phyloP scores from a whole-genome alignment of 1,139 yeast genomes.

The Geotrichum europaeum region DNA sequence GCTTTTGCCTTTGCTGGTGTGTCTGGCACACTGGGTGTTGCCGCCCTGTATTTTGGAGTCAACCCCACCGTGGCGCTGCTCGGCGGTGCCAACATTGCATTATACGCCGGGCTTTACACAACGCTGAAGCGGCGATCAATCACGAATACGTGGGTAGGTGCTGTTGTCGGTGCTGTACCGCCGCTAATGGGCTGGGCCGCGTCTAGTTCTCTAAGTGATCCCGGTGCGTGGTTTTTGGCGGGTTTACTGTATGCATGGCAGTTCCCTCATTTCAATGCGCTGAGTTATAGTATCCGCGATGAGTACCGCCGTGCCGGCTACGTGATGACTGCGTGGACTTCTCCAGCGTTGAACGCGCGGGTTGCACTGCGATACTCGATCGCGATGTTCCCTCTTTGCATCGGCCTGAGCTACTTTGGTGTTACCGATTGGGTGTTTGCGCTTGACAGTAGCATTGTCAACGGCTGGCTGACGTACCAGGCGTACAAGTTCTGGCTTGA shows the following conservation, averaged over 20 bases:
- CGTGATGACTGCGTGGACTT: slow-evolving; percentile 91
- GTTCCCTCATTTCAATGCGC: slow-evolving; percentile 93
- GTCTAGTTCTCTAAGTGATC: slow-evolving; percentile 66
- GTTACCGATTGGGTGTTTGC: slow-evolving; percentile 80
- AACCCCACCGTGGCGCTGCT: slow-evolving; percentile 76
- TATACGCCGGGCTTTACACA: slow-evolving; percentile 88
- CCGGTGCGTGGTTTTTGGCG: slow-evolving; percentile 95
- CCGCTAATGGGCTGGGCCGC: slow-evolving; percentile 99
- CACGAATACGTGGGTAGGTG: slow-evolving; percentile 96
- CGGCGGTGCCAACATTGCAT: slow-evolving; percentile 69
- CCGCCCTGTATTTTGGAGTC: slow-evolving; percentile 69
- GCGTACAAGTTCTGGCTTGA: slow-evolving; percentile 72
- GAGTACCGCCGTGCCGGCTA: slow-evolving; percentile 92
- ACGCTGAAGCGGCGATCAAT: slow-evolving; percentile 81
- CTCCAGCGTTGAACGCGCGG: slow-evolving; percentile 86
- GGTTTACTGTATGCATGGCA: slow-evolving; percentile 94
- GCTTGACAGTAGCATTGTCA: slow-evolving; percentile 71
- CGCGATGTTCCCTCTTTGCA: slow-evolving; percentile 87
- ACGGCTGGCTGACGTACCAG: slow-evolving; percentile 78
- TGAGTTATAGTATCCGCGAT: slow-evolving; percentile 79
- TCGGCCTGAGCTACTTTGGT: slow-evolving; percentile 70
- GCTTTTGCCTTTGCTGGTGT: slow-evolving; percentile 75
- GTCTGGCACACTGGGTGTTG: slow-evolving; percentile 66
- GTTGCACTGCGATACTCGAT: slow-evolving; percentile 86
- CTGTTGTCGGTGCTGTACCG: slow-evolving; percentile 95